Conservation (phyloP, 169 alveolate species). For the Eimeria necatrix region DNA sequence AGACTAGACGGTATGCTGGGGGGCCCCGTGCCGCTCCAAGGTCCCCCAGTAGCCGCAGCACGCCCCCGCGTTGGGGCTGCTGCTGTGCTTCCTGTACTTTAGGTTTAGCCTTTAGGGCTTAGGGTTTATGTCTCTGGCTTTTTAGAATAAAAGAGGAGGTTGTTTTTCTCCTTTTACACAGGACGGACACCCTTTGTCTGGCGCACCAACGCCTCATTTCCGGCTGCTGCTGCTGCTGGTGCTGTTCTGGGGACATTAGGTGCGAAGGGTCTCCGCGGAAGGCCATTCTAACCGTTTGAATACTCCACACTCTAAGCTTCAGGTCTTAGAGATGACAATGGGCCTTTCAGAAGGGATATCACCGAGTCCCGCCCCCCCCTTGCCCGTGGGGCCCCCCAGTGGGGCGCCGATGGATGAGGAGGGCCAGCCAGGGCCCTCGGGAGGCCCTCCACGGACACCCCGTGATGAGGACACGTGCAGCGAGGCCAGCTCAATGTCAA, state of each 20-base stretch:
- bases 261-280: no score
- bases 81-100: background rate
- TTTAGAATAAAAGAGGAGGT: background rate
- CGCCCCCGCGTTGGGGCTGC: background rate
- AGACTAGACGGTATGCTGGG: no score
- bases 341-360: no score
- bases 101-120: slow-evolving; percentile 34
- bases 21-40: no score
- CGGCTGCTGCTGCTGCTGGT: slow-evolving; percentile 3
- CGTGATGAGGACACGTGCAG: slow-evolving; percentile 18
- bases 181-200: background rate
- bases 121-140: background rate
- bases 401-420: slow-evolving; percentile 3
- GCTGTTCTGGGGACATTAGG: background rate
- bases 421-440: background rate
- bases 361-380: background rate
- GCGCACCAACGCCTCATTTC: background rate
- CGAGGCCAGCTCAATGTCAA: slow-evolving; percentile 13
- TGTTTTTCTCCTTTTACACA: background rate
- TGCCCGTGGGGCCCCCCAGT: slow-evolving; percentile 47
- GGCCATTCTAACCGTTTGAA: no score
- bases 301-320: no score
- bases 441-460: background rate
- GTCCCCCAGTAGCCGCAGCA: background rate
- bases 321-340: no score